phyloP scores from a whole-genome alignment of 2,329 filamentous ascomycete genomes.

The Epicoccum sorghinum region DNA sequence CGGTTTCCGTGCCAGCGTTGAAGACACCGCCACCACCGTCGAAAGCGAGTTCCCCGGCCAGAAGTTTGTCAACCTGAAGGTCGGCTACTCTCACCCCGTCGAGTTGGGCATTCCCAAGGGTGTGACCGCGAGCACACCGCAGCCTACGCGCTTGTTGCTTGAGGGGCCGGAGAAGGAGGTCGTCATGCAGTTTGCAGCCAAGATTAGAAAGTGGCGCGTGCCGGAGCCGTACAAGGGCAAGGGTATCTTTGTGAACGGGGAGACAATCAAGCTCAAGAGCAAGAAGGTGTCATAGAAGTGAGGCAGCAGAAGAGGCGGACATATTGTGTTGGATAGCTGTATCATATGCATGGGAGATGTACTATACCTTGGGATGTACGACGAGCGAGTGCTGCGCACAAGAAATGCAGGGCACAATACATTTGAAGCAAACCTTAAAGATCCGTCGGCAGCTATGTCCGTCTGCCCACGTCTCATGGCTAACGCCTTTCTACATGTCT shows the following conservation, averaged over 20 bases:
- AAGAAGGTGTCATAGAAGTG: conserved; percentile 66
- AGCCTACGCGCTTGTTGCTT: conserved; percentile 87
- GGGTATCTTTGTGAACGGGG: conserved; percentile 96
- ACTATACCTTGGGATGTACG: conserved; percentile 22
- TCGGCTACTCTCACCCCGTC: conserved; percentile 95
- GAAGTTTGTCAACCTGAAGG: conserved; percentile 89
- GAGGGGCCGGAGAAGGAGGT: conserved; percentile 87
- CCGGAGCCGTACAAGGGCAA: conserved; percentile 99
- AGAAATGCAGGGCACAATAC: not conserved
- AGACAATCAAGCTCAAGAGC: conserved; percentile 97
- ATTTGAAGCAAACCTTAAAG: not conserved
- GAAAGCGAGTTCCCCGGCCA: conserved; percentile 75
- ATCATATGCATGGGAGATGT: conserved; percentile 30
- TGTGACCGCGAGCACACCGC: conserved; percentile 84
- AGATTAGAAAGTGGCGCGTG: conserved; percentile 84
- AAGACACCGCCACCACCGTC: conserved; percentile 73
- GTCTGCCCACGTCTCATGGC: no score
- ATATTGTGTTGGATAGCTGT: conserved; percentile 21
- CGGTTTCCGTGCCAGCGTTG: conserved; percentile 89
- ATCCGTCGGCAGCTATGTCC: no score
- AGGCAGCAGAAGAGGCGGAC: not conserved
- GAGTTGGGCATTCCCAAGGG: conserved; percentile 84
- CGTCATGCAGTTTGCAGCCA: conserved; percentile 88
- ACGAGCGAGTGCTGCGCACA: not conserved
- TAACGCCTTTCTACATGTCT: no score